Percentiles rank a stretch among this genome's conserved stretches.
Conservation (phyloP, 176 grass and related monocot genomes). For the Otatea glauca region DNA sequence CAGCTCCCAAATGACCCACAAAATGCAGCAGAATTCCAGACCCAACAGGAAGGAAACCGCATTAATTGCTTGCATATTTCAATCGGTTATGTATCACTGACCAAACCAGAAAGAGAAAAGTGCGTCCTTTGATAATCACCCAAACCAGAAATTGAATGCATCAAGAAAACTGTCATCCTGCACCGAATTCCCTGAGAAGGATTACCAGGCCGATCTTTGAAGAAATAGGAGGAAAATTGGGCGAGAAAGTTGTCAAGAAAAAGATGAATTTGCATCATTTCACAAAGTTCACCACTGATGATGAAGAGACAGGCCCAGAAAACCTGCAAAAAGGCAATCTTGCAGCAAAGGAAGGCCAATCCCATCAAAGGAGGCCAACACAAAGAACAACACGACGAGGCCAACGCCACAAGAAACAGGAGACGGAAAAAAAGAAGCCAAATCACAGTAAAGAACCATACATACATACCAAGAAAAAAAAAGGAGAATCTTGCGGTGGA, state of each 20-base stretch:
- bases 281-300: slow-evolving; percentile 4
- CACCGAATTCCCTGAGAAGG: not conserved
- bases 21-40: slow-evolving; percentile 41
- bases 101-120: slow-evolving; percentile 3
- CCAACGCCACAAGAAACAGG: not conserved
- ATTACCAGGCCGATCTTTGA: not conserved
- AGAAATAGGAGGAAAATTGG: not conserved
- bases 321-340: slow-evolving; percentile 39
- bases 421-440: not conserved
- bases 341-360: not conserved
- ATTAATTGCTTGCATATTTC: slow-evolving; percentile 39
- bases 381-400: not conserved
- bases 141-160: not conserved
- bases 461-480: not conserved
- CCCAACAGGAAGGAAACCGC: slow-evolving; percentile 35
- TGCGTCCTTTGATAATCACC: not conserved
- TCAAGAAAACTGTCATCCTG: not conserved
- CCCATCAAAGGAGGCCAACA: slow-evolving; percentile 1
- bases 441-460: not conserved
- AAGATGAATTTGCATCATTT: not conserved
- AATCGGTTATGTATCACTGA: slow-evolving; percentile 10
- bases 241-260: not conserved
- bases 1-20: slow-evolving; percentile 32
- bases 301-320: slow-evolving; percentile 10
- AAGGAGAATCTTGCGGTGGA: slow-evolving; percentile 9